Evolutionary conservation across 2,329 filamentous ascomycete genomes (phyloP).

Genomic region (Didymella arachidicola): DNA sequence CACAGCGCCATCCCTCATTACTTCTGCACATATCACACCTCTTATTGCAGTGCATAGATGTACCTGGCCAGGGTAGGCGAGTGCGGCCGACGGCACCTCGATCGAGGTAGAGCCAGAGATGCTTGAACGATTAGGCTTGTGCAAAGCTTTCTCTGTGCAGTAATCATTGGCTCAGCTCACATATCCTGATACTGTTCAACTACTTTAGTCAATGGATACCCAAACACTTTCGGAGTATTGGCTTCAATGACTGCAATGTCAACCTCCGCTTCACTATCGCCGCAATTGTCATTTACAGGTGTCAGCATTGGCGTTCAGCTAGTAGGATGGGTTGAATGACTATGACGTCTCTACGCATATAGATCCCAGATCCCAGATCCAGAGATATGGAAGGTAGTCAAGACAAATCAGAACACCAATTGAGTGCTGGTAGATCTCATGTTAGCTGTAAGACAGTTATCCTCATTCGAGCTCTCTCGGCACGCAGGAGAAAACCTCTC

Average conservation of each 20-base stretch:
- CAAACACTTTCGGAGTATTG: background rate
- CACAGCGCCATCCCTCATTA: too few species aligned
- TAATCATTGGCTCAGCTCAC: background rate
- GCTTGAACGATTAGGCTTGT: background rate
- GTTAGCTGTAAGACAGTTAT: too few species aligned
- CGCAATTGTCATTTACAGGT: background rate
- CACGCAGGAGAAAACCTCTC: background rate
- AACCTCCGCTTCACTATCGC: background rate
- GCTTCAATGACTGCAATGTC: background rate
- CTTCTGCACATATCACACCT: background rate
- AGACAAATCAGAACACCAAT: too few species aligned
- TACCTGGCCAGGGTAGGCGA: too few species aligned
- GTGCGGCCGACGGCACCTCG: too few species aligned
- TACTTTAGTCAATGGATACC: background rate
- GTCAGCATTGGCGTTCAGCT: background rate
- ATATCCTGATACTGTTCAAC: background rate
- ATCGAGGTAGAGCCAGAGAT: too few species aligned
- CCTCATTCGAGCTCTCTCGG: too few species aligned
- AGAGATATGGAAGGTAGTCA: too few species aligned
- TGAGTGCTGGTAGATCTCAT: too few species aligned
- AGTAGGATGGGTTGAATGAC: background rate
- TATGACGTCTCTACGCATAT: background rate
- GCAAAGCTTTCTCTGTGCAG: slow-evolving; percentile 3
- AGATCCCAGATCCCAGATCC: background rate
- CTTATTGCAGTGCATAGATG: background rate